A percentile compares a stretch with the other conserved stretches of the same genome.
Evolutionary conservation across 352 stramenopile species (phyloP).

Genomic region (Plasmopara viticola): DNA sequence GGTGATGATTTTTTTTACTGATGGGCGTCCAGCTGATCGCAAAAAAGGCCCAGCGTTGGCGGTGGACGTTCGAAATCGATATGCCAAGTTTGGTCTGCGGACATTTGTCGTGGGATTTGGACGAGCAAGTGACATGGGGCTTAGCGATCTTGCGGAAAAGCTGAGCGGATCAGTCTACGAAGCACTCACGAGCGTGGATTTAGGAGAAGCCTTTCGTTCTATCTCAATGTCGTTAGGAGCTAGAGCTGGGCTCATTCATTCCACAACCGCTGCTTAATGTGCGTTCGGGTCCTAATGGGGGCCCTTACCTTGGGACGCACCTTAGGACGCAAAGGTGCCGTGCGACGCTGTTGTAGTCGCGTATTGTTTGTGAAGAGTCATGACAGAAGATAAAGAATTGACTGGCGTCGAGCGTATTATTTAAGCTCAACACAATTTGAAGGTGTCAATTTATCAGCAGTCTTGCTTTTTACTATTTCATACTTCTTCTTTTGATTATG

Average conservation of each 20-base stretch:
- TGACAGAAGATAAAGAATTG: too few relatives aligned
- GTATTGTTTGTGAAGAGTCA: too few relatives aligned
- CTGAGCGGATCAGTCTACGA: conserved; percentile 26
- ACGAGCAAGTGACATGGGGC: conserved; percentile 17
- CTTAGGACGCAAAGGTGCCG: too few relatives aligned
- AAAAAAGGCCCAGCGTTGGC: conserved; percentile 28
- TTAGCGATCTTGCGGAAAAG: conserved; percentile 24
- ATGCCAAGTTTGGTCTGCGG: conserved; percentile 15
- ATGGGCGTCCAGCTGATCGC: conserved; percentile 30
- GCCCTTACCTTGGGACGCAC: too few relatives aligned
- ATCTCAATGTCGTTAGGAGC: conserved; percentile 39
- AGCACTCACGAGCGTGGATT: conserved; percentile 15
- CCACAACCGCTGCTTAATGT: too few relatives aligned
- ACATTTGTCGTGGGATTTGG: conserved; percentile 38
- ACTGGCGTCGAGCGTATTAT: too few relatives aligned
- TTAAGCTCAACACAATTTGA: too few relatives aligned
- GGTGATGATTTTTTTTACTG: conserved; percentile 43
- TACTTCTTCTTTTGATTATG: too few relatives aligned
- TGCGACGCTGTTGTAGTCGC: too few relatives aligned
- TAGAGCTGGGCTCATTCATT: conserved; percentile 23
- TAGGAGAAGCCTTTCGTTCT: conserved; percentile 28
- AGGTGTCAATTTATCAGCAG: too few relatives aligned
- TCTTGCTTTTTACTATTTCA: too few relatives aligned
- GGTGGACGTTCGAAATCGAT: conserved; percentile 21
- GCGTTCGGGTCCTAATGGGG: too few relatives aligned